Base-by-base conservation (phyloP, 495 filamentous ascomycete genomes). In the Neurospora tetraspora region DNA sequence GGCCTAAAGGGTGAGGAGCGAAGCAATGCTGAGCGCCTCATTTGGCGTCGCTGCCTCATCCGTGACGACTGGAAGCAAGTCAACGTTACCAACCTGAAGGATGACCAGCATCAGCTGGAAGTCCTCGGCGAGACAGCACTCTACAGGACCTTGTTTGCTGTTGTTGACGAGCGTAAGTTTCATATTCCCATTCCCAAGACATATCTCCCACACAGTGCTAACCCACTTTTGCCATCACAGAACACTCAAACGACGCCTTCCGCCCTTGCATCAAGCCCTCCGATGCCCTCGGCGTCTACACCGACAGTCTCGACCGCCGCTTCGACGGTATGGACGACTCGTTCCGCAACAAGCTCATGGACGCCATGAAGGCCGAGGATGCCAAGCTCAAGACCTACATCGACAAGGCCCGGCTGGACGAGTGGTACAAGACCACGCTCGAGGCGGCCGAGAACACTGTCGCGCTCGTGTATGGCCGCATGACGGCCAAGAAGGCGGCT, bases 11-110 rank as follows among this genome's bases (percentile, higher is more conserved):
- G 84, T 34, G 82, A 85, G 16, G 86, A 86, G 3, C 86, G 87
- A 40, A 79, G 84, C 45, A 83, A 89, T 68, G 81, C 89, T 53
- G 87, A 91, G 75, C 89, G 88, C 42, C 85, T 95, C 37, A 91
- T 97, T 71, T 97, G 94, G 94, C 89, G 94, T 74, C 89, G 94
- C 43, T 92, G 92, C 76, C 89, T 90, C 73, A 86, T 94, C 70
- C 87, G 87, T 65, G 93, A 97, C 77, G 88, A 97, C 78, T 97
- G 93, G 92, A 84, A 85, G 68, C 80, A 76, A 36, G 82, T 91
- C 74, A 89, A 88, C 75, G 81, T 84, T 70, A 87, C 86, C n/a
- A 82, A 84, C 69, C 75, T 84, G 61, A 86, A 88, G 74, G 81
- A 82, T 34, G 88, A 89, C 71, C 74, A 76, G 16, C 80, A 87